phyloP scores from a whole-genome alignment of 768 basidiomycete species.

The Hydnomerulius pinastri region DNA sequence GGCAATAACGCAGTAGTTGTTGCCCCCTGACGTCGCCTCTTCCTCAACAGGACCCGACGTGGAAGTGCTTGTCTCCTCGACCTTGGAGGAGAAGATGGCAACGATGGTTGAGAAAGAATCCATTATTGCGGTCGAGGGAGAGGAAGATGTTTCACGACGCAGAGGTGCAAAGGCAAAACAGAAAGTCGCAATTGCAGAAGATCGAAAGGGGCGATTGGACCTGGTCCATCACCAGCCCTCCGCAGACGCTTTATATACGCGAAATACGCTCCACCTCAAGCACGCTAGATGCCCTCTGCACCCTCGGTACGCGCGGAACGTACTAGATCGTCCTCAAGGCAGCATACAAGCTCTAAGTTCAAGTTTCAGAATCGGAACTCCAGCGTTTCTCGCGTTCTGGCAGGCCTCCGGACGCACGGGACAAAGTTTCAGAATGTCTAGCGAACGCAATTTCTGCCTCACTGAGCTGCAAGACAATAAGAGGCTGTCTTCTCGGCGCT shows the following conservation, averaged over 20 bases:
- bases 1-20: slow-evolving; percentile 7
- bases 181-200: slow-evolving; percentile 6
- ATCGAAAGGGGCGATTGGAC: slow-evolving; percentile 1
- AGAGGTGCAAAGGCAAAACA: neutral
- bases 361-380: no score
- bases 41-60: slow-evolving; percentile 5
- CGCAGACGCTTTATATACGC: neutral
- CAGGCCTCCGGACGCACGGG: neutral
- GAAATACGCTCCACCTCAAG: neutral
- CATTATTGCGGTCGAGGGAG: neutral
- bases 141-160: neutral
- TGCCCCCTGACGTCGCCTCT: slow-evolving; percentile 3
- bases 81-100: slow-evolving; percentile 1
- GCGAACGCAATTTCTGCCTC: neutral
- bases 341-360: neutral
- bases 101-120: slow-evolving; percentile 6
- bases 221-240: neutral
- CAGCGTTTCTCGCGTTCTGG: neutral
- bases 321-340: neutral
- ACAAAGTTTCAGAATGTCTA: neutral
- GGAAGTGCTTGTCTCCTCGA: slow-evolving; percentile 3
- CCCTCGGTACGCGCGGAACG: neutral
- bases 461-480: neutral
- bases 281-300: neutral
- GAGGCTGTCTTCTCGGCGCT: neutral